These are phyloP conservation scores for Pleurotus pulmonarius DNA, from an alignment of 768 basidiomycete genomes.

Conservation along the genomic window DNA sequence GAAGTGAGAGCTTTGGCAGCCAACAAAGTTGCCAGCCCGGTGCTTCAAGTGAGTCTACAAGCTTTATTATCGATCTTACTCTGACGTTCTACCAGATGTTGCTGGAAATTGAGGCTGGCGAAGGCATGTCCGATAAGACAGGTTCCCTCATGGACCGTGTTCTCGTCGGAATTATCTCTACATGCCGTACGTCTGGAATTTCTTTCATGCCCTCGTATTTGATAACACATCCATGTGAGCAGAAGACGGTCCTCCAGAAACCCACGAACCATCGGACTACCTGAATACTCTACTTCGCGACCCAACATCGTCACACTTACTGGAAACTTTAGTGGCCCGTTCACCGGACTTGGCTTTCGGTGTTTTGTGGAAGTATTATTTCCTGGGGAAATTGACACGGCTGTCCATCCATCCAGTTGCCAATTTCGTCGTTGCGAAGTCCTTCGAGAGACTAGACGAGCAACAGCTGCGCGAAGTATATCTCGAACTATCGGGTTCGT, in stretches of 20 bases:
- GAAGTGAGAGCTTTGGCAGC: constrained; percentile 77
- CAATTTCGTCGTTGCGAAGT: constrained; percentile 89
- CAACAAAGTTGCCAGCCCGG: constrained; percentile 73
- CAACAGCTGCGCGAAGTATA: constrained; percentile 53
- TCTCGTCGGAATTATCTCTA: constrained; percentile 69
- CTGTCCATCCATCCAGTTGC: constrained; percentile 86
- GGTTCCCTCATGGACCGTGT: constrained; percentile 82
- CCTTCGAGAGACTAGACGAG: constrained; percentile 57
- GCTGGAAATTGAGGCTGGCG: constrained; percentile 77
- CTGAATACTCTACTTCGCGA: constrained; percentile 80
- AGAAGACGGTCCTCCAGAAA: constrained; percentile 35
- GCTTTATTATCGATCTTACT: constrained; percentile 9
- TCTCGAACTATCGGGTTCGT: constrained; percentile 53
- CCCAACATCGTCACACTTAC: constrained; percentile 82
- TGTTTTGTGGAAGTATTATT: constrained; percentile 74
- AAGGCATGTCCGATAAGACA: constrained; percentile 49
- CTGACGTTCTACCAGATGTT: constrained; percentile 50
- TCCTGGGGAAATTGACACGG: constrained; percentile 66
- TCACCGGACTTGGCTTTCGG: constrained; percentile 61
- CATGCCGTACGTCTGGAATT: constrained; percentile 45
- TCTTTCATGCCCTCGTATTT: not conserved
- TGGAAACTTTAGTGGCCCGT: constrained; percentile 73
- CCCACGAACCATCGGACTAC: constrained; percentile 64
- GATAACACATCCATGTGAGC: no score
- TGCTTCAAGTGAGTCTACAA: constrained; percentile 53